These are phyloP conservation scores for Microcos paniculata DNA, from an alignment of 345 rosid genomes.

Conservation along the genomic window DNA sequence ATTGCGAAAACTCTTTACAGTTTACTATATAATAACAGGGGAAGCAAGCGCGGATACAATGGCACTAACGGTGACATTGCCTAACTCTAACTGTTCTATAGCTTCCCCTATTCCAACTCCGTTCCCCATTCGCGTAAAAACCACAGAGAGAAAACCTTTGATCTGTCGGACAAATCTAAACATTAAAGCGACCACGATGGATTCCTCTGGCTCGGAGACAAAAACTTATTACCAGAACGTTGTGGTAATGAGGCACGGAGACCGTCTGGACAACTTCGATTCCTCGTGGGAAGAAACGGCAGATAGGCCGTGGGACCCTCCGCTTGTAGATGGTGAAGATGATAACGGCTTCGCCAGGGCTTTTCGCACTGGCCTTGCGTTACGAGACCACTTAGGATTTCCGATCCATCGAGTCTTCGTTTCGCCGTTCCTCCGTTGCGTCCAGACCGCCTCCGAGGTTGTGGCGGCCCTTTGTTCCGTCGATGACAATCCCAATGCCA, in stretches of 20 bases:
- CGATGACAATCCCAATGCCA: slow-evolving; percentile 27
- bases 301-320: slow-evolving; percentile 80
- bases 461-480: slow-evolving; percentile 52
- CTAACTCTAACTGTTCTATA: background rate
- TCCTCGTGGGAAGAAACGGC: slow-evolving; percentile 63
- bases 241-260: slow-evolving; percentile 92
- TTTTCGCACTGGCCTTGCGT: slow-evolving; percentile 41
- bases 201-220: slow-evolving; percentile 5
- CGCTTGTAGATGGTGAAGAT: slow-evolving; percentile 46
- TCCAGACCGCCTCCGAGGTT: slow-evolving; percentile 73
- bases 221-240: slow-evolving; percentile 44
- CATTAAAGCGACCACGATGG: background rate
- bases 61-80: too few relatives aligned
- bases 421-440: slow-evolving; percentile 83
- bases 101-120: background rate
- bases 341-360: slow-evolving; percentile 55
- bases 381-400: slow-evolving; percentile 45
- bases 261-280: slow-evolving; percentile 68
- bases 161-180: background rate
- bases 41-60: too few relatives aligned
- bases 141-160: background rate
- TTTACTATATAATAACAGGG: too few relatives aligned
- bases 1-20: too few relatives aligned
- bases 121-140: background rate
- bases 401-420: slow-evolving; percentile 84